Base-by-base conservation (phyloP, 1,139 yeast genomes). In the Pichia sp. region DNA sequence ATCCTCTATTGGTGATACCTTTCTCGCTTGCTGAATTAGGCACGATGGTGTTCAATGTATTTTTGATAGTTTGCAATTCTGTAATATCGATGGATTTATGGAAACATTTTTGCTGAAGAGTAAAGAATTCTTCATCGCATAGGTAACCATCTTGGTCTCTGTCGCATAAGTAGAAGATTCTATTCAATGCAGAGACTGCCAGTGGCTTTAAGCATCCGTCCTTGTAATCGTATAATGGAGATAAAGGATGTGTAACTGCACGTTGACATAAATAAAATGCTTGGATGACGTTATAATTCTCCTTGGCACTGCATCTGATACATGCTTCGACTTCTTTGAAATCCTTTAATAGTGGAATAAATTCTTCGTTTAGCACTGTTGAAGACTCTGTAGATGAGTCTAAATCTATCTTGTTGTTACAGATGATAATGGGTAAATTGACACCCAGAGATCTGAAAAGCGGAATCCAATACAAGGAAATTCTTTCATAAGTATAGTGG, bases 321-420 rank as follows among this genome's bases (percentile, higher is more conserved):
- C 97, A 90, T 0, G 96, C 85, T 62, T 90, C 98, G 30, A 93
- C 85, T 61, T 93, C 98, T 63, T 93, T 93, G 67, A 86, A 93
- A 60, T 93, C 97, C 60, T 87, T 83, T 60, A 93, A 70, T 37
- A 91, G 73, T 0, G 96, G 96, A 9, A 88, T 76, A 68, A 93
- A 86, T 60, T 93, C 98, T 31, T 87, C 96, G 18, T 78, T 70
- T 40, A 73, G 62, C 1, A 68, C 55, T 35, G 59, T 58, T 30
- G 65, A 71, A 1, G 63, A 54, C 0, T 12, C 56, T 35, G 38
- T 64, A 46, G 41, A 38, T 17, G 54, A 52, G 27, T 57, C 60
- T 3, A 53, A 32, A 56, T 90, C 96, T 27, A 84, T 75, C 61
- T 90, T 89, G 65, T 90, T 93, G 40, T 94, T 93, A 67, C 96